These are phyloP conservation scores for Nakaseomyces delphensis DNA, from an alignment of 1,139 yeast species.

Conservation along the genomic window DNA sequence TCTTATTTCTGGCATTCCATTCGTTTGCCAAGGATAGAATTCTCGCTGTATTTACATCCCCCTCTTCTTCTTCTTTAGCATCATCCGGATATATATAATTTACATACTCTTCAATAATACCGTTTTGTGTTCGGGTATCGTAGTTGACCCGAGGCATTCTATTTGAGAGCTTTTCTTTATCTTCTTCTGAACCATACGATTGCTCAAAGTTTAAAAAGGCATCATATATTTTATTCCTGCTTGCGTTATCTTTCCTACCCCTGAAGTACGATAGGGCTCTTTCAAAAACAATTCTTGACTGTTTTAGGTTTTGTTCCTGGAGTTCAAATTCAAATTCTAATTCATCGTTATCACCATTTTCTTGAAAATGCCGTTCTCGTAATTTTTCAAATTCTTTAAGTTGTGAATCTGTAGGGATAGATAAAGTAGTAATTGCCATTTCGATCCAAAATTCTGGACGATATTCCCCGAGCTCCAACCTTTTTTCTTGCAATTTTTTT, in stretches of 20 bases:
- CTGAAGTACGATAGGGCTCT: conserved; percentile 45
- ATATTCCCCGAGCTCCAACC: conserved; percentile 33
- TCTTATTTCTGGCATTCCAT: conserved; percentile 36
- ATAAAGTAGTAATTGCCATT: conserved; percentile 62
- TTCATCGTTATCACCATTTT: conserved; percentile 38
- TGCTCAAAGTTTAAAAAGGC: conserved; percentile 61
- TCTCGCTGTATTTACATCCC: conserved; percentile 36
- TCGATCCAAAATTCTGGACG: conserved; percentile 52
- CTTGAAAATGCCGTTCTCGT: conserved; percentile 19
- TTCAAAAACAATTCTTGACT: conserved; percentile 50
- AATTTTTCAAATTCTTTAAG: conserved; percentile 31
- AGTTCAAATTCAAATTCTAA: conserved; percentile 44
- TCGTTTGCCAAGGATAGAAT: conserved; percentile 56
- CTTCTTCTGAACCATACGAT: conserved; percentile 46
- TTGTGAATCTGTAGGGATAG: conserved; percentile 53
- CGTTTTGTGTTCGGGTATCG: conserved; percentile 39
- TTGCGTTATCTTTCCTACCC: conserved; percentile 33
- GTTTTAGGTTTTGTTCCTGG: conserved; percentile 42
- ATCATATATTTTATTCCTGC: conserved; percentile 48
- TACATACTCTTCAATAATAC: conserved; percentile 45
- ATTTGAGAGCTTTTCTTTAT: conserved; percentile 34
- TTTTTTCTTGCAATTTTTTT: conserved; percentile 42
- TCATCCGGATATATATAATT: conserved; percentile 68
- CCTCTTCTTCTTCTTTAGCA: conserved; percentile 19
- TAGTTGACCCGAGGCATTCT: conserved; percentile 42